Evolutionary conservation across 176 grass and related monocot species (phyloP).

Genomic region (Chrysopogon serrulatus): DNA sequence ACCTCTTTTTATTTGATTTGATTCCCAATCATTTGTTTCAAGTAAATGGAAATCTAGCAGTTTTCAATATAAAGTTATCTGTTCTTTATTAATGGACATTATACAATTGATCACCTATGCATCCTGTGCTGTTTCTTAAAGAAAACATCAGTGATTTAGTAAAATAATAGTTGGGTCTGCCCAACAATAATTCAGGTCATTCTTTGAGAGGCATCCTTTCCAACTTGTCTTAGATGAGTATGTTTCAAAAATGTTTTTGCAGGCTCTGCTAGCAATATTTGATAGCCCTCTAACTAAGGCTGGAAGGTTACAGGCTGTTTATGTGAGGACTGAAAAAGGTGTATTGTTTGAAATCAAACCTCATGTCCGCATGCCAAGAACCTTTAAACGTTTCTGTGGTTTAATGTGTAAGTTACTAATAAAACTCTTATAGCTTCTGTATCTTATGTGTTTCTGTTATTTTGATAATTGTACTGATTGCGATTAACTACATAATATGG

Average conservation of each 20-base stretch:
- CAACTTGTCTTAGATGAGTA: not conserved
- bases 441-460: not conserved
- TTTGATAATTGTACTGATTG: conserved; percentile 10
- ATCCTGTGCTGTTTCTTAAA: not conserved
- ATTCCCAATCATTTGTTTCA: not conserved
- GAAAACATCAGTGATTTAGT: not conserved
- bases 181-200: not conserved
- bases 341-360: conserved; percentile 98
- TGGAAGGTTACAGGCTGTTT: conserved; percentile 91
- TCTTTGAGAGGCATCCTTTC: not conserved
- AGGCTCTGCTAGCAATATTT: conserved; percentile 96
- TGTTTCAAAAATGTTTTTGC: conserved; percentile 9
- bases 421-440: not conserved
- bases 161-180: not conserved
- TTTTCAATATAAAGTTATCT: not conserved
- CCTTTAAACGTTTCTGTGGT: conserved; percentile 91
- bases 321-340: conserved; percentile 90
- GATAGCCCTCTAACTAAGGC: conserved; percentile 94
- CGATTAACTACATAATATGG: not conserved
- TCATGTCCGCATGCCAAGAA: conserved; percentile 76
- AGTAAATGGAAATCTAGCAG: not conserved
- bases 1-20: not conserved
- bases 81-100: not conserved
- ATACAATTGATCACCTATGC: not conserved
- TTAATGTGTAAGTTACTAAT: conserved; percentile 75